phyloP scores from a whole-genome alignment of 805 yeast species.

The Ogataea paraovalis region DNA sequence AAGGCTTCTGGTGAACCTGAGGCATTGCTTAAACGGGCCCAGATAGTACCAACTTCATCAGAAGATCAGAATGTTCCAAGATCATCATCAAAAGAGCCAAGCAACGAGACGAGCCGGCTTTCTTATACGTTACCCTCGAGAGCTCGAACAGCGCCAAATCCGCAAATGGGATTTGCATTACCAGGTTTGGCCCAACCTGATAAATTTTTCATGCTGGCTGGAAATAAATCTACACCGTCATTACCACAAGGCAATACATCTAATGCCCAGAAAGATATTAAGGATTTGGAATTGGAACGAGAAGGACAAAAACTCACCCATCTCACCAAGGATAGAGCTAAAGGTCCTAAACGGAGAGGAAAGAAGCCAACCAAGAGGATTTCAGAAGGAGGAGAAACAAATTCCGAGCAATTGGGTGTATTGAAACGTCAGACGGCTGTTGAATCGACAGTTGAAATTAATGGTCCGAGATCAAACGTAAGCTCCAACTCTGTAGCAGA shows the following conservation, averaged over 20 bases:
- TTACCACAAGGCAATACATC: not conserved
- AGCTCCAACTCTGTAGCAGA: not conserved
- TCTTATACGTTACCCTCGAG: not conserved
- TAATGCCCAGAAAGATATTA: conserved; percentile 13
- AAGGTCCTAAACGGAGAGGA: conserved; percentile 52
- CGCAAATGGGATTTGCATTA: conserved; percentile 15
- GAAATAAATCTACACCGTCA: conserved; percentile 26
- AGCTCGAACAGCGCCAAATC: conserved; percentile 6
- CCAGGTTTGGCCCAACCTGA: conserved; percentile 22
- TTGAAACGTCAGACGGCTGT: too few species aligned
- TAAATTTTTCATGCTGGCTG: conserved; percentile 21
- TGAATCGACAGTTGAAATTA: not conserved
- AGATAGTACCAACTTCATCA: not conserved
- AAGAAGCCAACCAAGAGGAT: conserved; percentile 11
- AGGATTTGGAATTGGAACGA: conserved; percentile 17
- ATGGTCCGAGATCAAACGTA: not conserved
- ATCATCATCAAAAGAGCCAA: not conserved
- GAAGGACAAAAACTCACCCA: conserved; percentile 36
- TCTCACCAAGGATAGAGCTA: conserved; percentile 43
- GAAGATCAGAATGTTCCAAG: not conserved
- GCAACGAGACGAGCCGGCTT: not conserved
- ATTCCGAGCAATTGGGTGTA: not conserved
- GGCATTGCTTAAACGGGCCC: conserved; percentile 13
- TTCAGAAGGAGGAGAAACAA: not conserved
- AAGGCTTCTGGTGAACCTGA: conserved; percentile 24